A percentile compares a stretch with the other conserved stretches of the same genome.
Evolutionary conservation across 441 rosid genomes (phyloP).

Genomic region (Brassica hybrid): DNA sequence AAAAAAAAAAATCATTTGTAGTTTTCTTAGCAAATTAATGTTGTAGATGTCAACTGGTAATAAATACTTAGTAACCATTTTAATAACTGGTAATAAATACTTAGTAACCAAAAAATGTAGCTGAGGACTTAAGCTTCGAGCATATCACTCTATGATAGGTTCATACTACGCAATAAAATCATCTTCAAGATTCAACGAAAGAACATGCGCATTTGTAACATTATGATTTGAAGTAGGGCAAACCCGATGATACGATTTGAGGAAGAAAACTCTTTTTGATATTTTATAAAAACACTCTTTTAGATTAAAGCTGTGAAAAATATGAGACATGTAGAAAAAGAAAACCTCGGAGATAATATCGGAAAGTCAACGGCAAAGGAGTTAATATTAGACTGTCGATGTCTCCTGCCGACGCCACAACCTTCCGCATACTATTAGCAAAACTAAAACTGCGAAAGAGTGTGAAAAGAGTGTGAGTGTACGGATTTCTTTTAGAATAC

Average conservation of each 20-base stretch:
- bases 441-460: neutral
- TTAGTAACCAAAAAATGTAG: no score
- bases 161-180: neutral
- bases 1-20: no score
- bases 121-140: neutral
- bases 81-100: no score
- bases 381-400: conserved; percentile 17
- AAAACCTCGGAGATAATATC: neutral
- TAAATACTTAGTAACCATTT: no score
- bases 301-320: neutral
- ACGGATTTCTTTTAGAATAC: neutral
- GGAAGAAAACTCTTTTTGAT: neutral
- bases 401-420: conserved; percentile 28
- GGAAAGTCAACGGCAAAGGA: neutral
- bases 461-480: neutral
- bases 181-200: neutral
- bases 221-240: neutral
- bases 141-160: neutral
- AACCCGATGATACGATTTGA: neutral
- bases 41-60: no score
- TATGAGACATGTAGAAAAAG: neutral
- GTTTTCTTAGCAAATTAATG: no score
- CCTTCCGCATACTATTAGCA: conserved; percentile 24
- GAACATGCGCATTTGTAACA: neutral
- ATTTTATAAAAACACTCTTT: neutral